phyloP scores from a whole-genome alignment of 176 grass and related monocot genomes.

The Eragrostis curvula region DNA sequence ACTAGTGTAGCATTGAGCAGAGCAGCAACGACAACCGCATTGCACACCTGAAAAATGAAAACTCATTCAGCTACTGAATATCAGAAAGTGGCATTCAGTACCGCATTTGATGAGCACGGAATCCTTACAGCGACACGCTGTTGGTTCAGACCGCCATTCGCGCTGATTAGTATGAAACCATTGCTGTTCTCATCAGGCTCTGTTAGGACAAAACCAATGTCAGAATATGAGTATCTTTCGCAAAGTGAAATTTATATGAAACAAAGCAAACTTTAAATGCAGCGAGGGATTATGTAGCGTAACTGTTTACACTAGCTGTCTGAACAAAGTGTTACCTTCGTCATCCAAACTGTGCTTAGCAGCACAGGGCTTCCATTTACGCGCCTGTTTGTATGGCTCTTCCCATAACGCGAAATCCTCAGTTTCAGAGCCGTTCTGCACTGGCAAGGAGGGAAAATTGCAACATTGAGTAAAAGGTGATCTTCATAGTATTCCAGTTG shows the following conservation, averaged over 20 bases:
- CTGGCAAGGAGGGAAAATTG: slow-evolving; percentile 32
- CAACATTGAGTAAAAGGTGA: slow-evolving; percentile 24
- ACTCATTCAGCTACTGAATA: not conserved
- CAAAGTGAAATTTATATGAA: not conserved
- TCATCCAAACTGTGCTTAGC: slow-evolving; percentile 51
- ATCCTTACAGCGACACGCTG: slow-evolving; percentile 88
- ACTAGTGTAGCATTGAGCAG: slow-evolving; percentile 85
- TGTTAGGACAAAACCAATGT: slow-evolving; percentile 36
- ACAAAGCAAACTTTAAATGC: not conserved
- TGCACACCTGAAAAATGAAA: slow-evolving; percentile 65
- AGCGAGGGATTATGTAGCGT: too few species aligned
- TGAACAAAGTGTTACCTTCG: slow-evolving; percentile 44
- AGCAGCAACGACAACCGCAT: slow-evolving; percentile 77
- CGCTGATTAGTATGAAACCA: slow-evolving; percentile 81
- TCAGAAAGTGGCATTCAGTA: not conserved
- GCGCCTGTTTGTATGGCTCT: slow-evolving; percentile 64
- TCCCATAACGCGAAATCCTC: slow-evolving; percentile 57
- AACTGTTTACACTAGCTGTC: too few species aligned
- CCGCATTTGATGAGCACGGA: not conserved
- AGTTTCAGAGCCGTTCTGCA: slow-evolving; percentile 60
- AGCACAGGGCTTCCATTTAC: slow-evolving; percentile 85
- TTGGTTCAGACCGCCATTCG: slow-evolving; percentile 91
- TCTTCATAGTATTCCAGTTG: not conserved
- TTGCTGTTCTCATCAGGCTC: slow-evolving; percentile 56
- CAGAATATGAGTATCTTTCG: not conserved